These are phyloP conservation scores for Alternaria sp. DNA, from an alignment of 2,329 filamentous ascomycete species.

Conservation along the genomic window DNA sequence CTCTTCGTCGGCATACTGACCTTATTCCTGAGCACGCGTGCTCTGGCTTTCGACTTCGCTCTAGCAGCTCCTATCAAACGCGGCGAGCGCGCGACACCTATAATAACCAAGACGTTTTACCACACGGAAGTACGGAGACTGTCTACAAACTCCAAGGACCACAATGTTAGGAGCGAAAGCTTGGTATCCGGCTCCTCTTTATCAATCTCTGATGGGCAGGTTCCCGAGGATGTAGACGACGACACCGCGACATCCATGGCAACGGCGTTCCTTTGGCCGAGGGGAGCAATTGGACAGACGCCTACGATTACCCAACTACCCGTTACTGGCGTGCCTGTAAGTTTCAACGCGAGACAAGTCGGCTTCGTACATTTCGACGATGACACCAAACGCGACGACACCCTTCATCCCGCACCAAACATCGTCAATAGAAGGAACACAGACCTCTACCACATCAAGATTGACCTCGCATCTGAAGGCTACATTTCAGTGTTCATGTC, in stretches of 20 bases:
- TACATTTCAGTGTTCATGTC: constrained; percentile 8
- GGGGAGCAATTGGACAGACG: neutral
- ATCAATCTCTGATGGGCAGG: no score
- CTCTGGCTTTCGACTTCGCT: neutral
- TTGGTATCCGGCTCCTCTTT: neutral
- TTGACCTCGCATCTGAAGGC: neutral
- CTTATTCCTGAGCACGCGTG: neutral
- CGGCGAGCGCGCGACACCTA: neutral
- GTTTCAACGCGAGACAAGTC: neutral
- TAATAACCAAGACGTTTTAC: neutral
- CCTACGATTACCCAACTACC: neutral
- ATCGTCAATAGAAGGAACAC: neutral
- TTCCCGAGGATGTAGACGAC: neutral
- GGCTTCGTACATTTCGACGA: neutral
- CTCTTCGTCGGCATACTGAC: neutral
- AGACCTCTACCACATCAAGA: constrained; percentile 3
- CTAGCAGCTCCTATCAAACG: neutral
- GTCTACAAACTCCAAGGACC: no score
- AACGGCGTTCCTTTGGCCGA: neutral
- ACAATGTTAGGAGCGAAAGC: neutral
- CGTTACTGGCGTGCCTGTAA: neutral
- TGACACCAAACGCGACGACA: neutral
- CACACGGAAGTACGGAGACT: neutral
- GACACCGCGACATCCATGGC: neutral
- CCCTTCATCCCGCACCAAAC: accelerated